Percentiles rank a stretch among this genome's conserved stretches.
These are phyloP conservation scores for Pneumocystis oryctolagi DNA, from an alignment of 1,139 yeast species.

Conservation along the genomic window DNA sequence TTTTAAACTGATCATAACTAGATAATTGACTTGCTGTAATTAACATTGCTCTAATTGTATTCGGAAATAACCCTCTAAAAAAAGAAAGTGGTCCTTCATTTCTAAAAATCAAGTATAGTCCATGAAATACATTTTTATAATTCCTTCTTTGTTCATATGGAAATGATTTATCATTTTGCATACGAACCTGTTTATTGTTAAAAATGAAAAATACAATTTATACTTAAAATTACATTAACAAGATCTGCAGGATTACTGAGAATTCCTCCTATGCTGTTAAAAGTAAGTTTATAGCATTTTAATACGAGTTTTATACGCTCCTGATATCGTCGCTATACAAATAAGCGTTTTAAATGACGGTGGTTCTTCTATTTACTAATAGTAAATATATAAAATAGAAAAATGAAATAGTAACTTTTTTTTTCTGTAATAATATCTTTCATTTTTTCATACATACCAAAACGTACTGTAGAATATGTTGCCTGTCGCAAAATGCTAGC, in stretches of 20 bases:
- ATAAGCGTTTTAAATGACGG: not conserved
- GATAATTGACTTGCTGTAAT: conserved; percentile 92
- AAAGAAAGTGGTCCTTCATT: conserved; percentile 50
- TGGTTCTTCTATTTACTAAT: not conserved
- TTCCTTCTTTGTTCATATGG: conserved; percentile 54
- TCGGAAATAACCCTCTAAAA: conserved; percentile 65
- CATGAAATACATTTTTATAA: conserved; percentile 67
- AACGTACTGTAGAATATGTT: conserved; percentile 72
- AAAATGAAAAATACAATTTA: not conserved
- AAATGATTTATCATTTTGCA: conserved; percentile 74
- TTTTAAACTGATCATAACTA: conserved; percentile 66
- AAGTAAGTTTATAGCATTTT: not conserved
- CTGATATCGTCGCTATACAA: not conserved
- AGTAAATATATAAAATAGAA: not conserved
- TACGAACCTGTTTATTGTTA: conserved; percentile 35
- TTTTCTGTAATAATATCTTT: conserved; percentile 31
- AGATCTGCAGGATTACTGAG: conserved; percentile 84
- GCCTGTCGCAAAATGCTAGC: conserved; percentile 77
- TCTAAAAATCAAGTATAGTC: conserved; percentile 42
- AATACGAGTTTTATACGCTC: not conserved
- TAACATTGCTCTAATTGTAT: conserved; percentile 61
- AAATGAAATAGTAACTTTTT: not conserved
- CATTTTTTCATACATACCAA: conserved; percentile 65
- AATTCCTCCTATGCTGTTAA: conserved; percentile 44
- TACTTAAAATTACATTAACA: conserved; percentile 33